These are phyloP conservation scores for Alloteropsis angusta DNA, from an alignment of 202 grass and related monocot genomes.

Conservation along the genomic window DNA sequence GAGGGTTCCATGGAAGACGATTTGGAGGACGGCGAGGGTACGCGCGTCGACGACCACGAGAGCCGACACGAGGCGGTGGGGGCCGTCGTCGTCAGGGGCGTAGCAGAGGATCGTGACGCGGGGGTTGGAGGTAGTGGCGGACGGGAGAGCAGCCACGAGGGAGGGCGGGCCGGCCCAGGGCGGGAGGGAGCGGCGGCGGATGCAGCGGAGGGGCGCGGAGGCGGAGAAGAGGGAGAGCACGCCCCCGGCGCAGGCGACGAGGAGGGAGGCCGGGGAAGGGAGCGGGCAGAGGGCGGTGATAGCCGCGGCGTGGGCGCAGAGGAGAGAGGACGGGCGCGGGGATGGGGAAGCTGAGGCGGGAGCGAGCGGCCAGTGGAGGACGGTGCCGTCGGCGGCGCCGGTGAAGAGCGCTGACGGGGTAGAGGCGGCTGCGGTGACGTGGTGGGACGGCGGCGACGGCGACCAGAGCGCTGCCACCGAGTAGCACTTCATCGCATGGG, in stretches of 20 bases:
- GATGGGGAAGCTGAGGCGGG: constrained; percentile 14
- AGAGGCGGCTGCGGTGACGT: constrained; percentile 43
- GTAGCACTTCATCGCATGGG: constrained; percentile 70
- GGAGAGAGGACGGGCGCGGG: constrained; percentile 43
- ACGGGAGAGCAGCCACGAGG: constrained; percentile 33
- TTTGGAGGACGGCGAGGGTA: constrained; percentile 58
- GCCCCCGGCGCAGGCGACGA: constrained; percentile 56
- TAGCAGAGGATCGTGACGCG: constrained; percentile 62
- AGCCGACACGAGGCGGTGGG: constrained; percentile 29
- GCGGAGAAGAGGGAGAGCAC: constrained; percentile 69
- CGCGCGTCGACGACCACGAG: constrained; percentile 60
- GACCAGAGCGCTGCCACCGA: constrained; percentile 84
- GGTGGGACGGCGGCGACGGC: constrained; percentile 64
- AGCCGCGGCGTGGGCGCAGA: constrained; percentile 65
- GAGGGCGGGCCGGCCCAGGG: constrained; percentile 71
- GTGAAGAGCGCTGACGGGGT: constrained; percentile 57
- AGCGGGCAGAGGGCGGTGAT: constrained; percentile 32
- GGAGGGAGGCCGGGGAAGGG: constrained; percentile 24
- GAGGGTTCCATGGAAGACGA: constrained; percentile 56
- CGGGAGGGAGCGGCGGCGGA: constrained; percentile 66
- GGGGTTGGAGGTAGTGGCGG: constrained; percentile 13
- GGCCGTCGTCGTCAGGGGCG: constrained; percentile 25
- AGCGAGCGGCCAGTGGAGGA: constrained; percentile 67
- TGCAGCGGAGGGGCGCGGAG: constrained; percentile 44
- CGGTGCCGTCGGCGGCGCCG: constrained; percentile 67